Percentiles rank a stretch among this genome's conserved stretches.
These are phyloP conservation scores for Pseudoperonospora humuli DNA, from an alignment of 352 stramenopile genomes.

Conservation along the genomic window DNA sequence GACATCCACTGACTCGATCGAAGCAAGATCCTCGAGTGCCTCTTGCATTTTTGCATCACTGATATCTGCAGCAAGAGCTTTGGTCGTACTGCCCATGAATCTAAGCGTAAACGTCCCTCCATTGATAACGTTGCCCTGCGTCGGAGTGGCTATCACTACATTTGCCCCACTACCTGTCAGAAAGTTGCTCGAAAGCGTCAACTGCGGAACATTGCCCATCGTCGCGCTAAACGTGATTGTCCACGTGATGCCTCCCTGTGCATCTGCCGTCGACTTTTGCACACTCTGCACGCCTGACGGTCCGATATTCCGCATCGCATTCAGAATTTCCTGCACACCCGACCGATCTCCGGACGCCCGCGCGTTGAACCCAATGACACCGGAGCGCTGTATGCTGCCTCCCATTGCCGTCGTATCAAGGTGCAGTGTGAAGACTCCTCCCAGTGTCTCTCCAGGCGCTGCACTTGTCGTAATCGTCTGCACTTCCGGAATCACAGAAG, in stretches of 20 bases:
- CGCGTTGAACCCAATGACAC: slow-evolving; percentile 86
- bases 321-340: slow-evolving; percentile 61
- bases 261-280: slow-evolving; percentile 50
- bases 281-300: slow-evolving; percentile 48
- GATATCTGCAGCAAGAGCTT: slow-evolving; percentile 78
- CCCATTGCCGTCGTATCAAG: slow-evolving; percentile 84
- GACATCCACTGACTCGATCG: too few species aligned
- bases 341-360: slow-evolving; percentile 38
- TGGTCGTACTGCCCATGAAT: slow-evolving; percentile 85
- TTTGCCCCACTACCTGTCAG: slow-evolving; percentile 65
- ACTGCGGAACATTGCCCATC: slow-evolving; percentile 55
- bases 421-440: slow-evolving; percentile 87
- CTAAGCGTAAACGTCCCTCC: slow-evolving; percentile 88
- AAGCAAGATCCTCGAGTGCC: too few species aligned
- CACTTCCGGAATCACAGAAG: too few species aligned
- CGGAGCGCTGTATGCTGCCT: slow-evolving; percentile 86
- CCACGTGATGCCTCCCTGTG: slow-evolving; percentile 89
- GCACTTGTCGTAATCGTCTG: too few species aligned
- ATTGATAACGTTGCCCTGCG: slow-evolving; percentile 54
- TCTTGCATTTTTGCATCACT: slow-evolving; percentile 55
- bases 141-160: slow-evolving; percentile 52
- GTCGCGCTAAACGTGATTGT: slow-evolving; percentile 73
- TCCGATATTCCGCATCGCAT: slow-evolving; percentile 74
- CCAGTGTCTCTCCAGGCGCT: slow-evolving; percentile 71
- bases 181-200: slow-evolving; percentile 58